Conservation (phyloP, 768 basidiomycete genomes). For the Psilocybe tampanensis region DNA sequence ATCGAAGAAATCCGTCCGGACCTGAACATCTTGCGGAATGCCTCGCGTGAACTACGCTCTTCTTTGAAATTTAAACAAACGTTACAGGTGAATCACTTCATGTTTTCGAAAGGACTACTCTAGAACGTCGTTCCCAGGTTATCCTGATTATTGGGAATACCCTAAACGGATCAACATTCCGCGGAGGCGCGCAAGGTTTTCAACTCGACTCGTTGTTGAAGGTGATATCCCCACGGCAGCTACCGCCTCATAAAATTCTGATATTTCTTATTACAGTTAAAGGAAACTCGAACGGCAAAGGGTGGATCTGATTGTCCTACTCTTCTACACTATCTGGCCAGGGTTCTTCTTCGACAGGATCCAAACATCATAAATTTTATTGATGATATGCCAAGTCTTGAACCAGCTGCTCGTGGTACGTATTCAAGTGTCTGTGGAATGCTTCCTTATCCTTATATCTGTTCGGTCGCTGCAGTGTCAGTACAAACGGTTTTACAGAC, state of each 20-base stretch:
- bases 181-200: conserved; percentile 85
- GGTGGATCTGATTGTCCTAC: conserved; percentile 77
- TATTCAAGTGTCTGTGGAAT: conserved; percentile 14
- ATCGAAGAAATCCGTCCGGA: conserved; percentile 86
- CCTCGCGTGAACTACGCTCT: conserved; percentile 65
- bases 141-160: conserved; percentile 81
- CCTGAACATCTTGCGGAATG: conserved; percentile 69
- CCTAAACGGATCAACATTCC: conserved; percentile 80
- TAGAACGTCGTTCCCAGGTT: conserved; percentile 40
- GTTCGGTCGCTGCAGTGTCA: conserved; percentile 56
- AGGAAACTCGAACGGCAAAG: conserved; percentile 79
- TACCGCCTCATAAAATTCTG: not conserved
- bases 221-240: conserved; percentile 45
- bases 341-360: conserved; percentile 68
- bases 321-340: conserved; percentile 88
- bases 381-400: conserved; percentile 79
- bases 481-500: conserved; percentile 62
- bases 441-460: not conserved
- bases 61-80: conserved; percentile 70
- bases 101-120: not conserved
- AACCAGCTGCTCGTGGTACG: conserved; percentile 81
- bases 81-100: conserved; percentile 54
- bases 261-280: conserved; percentile 50
- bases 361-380: conserved; percentile 69
- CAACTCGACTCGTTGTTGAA: conserved; percentile 80